Evolutionary conservation across 306 rosid genomes (phyloP), one percentile per base, ranked within the genome.

Genomic region (Sechiopsis laciniata): DNA sequence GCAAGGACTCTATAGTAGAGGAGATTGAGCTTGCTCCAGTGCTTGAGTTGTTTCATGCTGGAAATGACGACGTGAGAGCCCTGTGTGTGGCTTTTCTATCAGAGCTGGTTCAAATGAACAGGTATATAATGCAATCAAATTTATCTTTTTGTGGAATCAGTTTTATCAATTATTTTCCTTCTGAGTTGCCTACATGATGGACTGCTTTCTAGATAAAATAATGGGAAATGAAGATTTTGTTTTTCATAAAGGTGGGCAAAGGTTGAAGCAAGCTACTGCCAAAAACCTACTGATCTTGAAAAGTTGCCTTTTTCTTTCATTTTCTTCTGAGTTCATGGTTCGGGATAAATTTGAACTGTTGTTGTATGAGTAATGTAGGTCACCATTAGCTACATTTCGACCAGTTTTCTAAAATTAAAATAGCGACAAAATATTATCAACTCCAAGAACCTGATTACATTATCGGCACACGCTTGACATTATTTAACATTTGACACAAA

Each of bases 31-130:
- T 84, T 77, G 81, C 87, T 17, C 90, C 86, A 45, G 80, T 90
- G 69, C 89, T 94, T 7, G 90, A 90, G 80, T 80, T 87, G 77
- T 86, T 90, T 85, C 94, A 93, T n/a, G 59, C 80, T 52, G 98
- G 97, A 80, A 86, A 82, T 74, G 94, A 90, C 68, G 78, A 76
- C 58, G 92, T 81, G 42, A 83, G 83, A 87, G 88, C 92, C 77
- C 77, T 83, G 64, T 90, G 90, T 69, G 82, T 87, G 72, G 90
- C 84, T 59, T 93, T 93, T 86, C 94, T 90, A 35, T 89, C 94
- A 9, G 96, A 93, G 80, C 82, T 93, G 60, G 97, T 93, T 75
- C 97, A 77, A 81, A 55, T 88, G 81, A 82, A 89, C 83, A 87
- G 88, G 97, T 88, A 77, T 88, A 77, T 42, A 52, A 50, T 22